A percentile compares a stretch with the other conserved stretches of the same genome.
These are phyloP conservation scores for Trichocladium antarcticum DNA, from an alignment of 495 filamentous ascomycete genomes.

Conservation along the genomic window DNA sequence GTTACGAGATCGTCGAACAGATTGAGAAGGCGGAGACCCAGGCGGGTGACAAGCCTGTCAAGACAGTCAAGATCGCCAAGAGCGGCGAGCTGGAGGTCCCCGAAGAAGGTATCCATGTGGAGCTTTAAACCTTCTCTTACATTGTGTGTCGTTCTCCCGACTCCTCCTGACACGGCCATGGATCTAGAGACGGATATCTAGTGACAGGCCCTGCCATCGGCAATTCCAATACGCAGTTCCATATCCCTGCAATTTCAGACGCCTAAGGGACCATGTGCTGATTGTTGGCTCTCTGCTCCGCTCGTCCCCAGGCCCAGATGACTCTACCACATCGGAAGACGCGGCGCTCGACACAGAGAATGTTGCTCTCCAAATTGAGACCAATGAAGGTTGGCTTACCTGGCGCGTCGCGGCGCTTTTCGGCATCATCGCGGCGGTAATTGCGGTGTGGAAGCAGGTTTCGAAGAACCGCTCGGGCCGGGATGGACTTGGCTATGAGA, in stretches of 20 bases:
- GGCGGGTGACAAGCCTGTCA: slow-evolving; percentile 56
- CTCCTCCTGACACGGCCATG: neutral
- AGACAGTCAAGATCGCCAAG: slow-evolving; percentile 80
- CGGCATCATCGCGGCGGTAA: slow-evolving; percentile 26
- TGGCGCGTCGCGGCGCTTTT: slow-evolving; percentile 32
- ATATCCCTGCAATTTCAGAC: neutral
- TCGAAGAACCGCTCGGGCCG: slow-evolving; percentile 3
- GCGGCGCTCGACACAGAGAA: slow-evolving; percentile 2
- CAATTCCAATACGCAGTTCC: neutral
- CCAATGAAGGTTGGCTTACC: slow-evolving; percentile 24
- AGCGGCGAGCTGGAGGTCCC: slow-evolving; percentile 84
- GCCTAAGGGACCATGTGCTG: slow-evolving; percentile 8
- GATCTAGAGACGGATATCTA: slow-evolving; percentile 7
- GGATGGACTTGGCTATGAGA: slow-evolving; percentile 9
- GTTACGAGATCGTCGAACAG: slow-evolving; percentile 78
- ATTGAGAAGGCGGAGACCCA: slow-evolving; percentile 72
- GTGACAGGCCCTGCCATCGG: neutral
- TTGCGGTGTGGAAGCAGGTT: slow-evolving; percentile 27
- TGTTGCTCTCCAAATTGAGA: slow-evolving; percentile 1
- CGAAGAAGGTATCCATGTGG: slow-evolving; percentile 94
- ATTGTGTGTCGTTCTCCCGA: slow-evolving; percentile 2
- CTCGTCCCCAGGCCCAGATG: slow-evolving; percentile 5
- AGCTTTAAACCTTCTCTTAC: slow-evolving; percentile 54
- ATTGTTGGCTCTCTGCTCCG: slow-evolving; percentile 4
- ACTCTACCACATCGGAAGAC: neutral